phyloP scores from a whole-genome alignment of 805 yeast species.

The Yamadazyma ubonensis region DNA sequence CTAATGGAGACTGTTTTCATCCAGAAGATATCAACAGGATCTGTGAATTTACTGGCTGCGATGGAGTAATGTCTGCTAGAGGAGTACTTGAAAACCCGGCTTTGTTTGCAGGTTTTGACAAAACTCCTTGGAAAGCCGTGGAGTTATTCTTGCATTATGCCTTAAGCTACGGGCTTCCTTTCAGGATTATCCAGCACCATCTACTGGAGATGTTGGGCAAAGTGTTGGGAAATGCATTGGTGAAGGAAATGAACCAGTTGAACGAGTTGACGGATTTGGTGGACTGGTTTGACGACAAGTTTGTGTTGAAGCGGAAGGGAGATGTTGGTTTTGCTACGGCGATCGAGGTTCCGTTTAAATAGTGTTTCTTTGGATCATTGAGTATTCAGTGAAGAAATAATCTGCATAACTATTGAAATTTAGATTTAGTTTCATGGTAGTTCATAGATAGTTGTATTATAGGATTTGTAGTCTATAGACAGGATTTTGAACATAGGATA shows the following conservation, averaged over 20 bases:
- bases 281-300: conserved; percentile 78
- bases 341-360: conserved; percentile 34
- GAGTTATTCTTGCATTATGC: conserved; percentile 81
- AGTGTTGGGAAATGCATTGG: conserved; percentile 27
- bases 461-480: no score
- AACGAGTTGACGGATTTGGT: conserved; percentile 60
- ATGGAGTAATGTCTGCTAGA: conserved; percentile 95
- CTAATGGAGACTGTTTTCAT: conserved; percentile 92
- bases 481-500: no score
- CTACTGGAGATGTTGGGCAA: conserved; percentile 81
- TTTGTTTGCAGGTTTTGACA: conserved; percentile 67
- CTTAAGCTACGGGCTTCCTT: conserved; percentile 81
- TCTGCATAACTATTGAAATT: no score
- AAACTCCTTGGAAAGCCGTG: conserved; percentile 88
- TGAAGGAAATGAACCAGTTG: conserved; percentile 61
- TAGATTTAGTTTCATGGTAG: no score
- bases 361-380: no score
- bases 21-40: conserved; percentile 65
- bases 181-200: conserved; percentile 82
- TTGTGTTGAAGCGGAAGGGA: conserved; percentile 62
- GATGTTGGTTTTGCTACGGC: conserved; percentile 68
- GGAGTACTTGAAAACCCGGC: conserved; percentile 88
- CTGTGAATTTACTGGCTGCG: conserved; percentile 65
- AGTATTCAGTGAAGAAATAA: no score
- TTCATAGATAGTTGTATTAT: no score